These are phyloP conservation scores for Phascolomyces articulosus DNA, from an alignment of 371 early-diverging fungal genomes.

Conservation along the genomic window DNA sequence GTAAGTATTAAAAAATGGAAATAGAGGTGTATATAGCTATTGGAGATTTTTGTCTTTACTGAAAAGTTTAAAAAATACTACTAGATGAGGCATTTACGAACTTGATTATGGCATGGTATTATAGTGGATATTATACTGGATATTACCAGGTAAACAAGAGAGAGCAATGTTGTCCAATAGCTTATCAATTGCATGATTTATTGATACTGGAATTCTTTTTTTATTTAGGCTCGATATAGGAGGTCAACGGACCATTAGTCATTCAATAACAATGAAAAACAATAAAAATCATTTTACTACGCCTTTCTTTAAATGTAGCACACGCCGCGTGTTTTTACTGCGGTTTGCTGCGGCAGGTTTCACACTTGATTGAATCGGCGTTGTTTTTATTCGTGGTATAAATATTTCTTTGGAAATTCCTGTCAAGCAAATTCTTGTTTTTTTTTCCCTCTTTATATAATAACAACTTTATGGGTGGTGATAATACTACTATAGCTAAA, in stretches of 20 bases:
- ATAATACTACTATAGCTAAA: background rate
- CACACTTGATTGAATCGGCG: background rate
- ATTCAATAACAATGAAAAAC: background rate
- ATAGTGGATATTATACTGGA: conserved; percentile 77
- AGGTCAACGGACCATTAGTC: background rate
- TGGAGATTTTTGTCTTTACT: too few species aligned
- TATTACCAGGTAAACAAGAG: conserved; percentile 66
- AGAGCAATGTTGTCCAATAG: too few species aligned
- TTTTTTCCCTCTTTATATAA: background rate
- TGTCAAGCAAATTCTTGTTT: background rate
- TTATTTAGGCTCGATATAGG: background rate
- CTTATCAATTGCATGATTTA: too few species aligned
- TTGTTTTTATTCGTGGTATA: background rate
- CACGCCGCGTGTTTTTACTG: too few species aligned
- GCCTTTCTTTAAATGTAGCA: background rate
- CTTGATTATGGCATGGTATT: conserved; percentile 78
- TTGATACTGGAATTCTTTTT: too few species aligned
- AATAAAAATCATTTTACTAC: background rate
- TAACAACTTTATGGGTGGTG: background rate
- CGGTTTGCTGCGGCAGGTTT: background rate
- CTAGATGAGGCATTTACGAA: conserved; percentile 39
- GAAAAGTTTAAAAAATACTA: too few species aligned
- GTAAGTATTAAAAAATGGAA: background rate
- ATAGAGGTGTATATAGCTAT: too few species aligned
- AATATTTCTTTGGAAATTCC: background rate